Percentiles rank a stretch among this genome's conserved stretches.
phyloP scores from a whole-genome alignment of 2,329 filamentous ascomycete species.

The Microdochium bolleyi region DNA sequence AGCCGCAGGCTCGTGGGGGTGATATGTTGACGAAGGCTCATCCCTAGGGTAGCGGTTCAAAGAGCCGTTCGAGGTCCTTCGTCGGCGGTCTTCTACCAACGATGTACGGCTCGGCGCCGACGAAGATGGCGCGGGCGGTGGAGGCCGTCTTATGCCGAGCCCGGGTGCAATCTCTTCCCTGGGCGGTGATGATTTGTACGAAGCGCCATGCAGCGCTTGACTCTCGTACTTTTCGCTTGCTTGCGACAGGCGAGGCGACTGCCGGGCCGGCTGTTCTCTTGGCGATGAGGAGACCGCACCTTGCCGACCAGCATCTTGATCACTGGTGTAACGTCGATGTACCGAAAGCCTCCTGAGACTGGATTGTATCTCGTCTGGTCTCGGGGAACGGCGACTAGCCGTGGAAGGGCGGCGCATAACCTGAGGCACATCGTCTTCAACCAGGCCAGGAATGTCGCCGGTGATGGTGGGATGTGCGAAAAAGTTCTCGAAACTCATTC shows the following conservation, averaged over 20 bases:
- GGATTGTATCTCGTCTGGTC: constrained; percentile 19
- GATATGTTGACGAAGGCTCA: constrained; percentile 22
- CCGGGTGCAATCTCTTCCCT: constrained; percentile 39
- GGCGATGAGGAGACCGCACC: constrained; percentile 28
- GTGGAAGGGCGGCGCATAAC: constrained; percentile 22
- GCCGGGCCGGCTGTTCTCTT: constrained; percentile 29
- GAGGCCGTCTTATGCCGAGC: constrained; percentile 42
- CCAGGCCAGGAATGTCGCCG: constrained; percentile 69
- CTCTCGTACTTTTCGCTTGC: constrained; percentile 23
- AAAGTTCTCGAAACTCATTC: constrained; percentile 79
- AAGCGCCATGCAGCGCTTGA: constrained; percentile 16
- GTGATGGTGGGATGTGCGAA: constrained; percentile 69
- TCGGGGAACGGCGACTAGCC: constrained; percentile 23
- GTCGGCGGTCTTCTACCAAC: constrained; percentile 24
- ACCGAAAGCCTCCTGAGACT: constrained; percentile 26
- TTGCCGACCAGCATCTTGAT: constrained; percentile 25
- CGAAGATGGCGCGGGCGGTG: constrained; percentile 32
- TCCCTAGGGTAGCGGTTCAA: constrained; percentile 21
- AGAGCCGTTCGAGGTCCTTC: constrained; percentile 31
- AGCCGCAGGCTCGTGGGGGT: constrained; percentile 19
- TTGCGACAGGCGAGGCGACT: constrained; percentile 35
- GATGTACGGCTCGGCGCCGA: constrained; percentile 37
- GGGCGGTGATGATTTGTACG: constrained; percentile 27
- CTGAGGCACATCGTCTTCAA: constrained; percentile 63
- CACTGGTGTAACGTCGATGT: constrained; percentile 29